A percentile compares a stretch with the other conserved stretches of the same genome.
Evolutionary conservation across 1,284 basidiomycete genomes (phyloP).

Genomic region (Ustilago esculenta): DNA sequence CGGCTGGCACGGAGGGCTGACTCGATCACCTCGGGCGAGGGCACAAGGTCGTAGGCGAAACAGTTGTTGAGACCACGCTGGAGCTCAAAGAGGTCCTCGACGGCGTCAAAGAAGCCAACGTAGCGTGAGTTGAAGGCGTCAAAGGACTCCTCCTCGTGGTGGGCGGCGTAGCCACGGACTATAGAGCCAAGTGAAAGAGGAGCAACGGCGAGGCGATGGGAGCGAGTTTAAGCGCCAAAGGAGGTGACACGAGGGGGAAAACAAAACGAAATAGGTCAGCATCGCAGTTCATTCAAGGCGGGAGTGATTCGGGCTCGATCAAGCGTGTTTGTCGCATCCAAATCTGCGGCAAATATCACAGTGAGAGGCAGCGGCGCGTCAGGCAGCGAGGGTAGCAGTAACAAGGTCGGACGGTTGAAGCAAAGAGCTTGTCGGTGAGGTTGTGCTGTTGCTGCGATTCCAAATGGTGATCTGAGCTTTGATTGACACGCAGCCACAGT

Average conservation of each 20-base stretch:
- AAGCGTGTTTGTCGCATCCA: neutral
- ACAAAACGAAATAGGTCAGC: too few species aligned
- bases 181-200: neutral
- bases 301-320: neutral
- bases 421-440: too few species aligned
- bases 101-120: constrained; percentile 88
- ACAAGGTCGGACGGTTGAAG: too few species aligned
- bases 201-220: too few species aligned
- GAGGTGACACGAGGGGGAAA: neutral
- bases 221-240: neutral
- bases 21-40: constrained; percentile 86
- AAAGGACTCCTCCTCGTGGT: constrained; percentile 82
- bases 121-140: constrained; percentile 94
- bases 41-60: constrained; percentile 97
- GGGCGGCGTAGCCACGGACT: constrained; percentile 60
- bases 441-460: too few species aligned
- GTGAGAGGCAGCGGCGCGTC: too few species aligned
- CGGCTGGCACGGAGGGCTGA: constrained; percentile 87
- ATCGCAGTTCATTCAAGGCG: neutral
- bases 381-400: too few species aligned
- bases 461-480: too few species aligned
- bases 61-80: constrained; percentile 95
- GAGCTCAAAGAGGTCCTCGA: constrained; percentile 90
- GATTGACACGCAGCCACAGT: too few species aligned
- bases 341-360: neutral